These are phyloP conservation scores for Eucalyptus sideroxylon DNA, from an alignment of 345 rosid species.

Conservation along the genomic window DNA sequence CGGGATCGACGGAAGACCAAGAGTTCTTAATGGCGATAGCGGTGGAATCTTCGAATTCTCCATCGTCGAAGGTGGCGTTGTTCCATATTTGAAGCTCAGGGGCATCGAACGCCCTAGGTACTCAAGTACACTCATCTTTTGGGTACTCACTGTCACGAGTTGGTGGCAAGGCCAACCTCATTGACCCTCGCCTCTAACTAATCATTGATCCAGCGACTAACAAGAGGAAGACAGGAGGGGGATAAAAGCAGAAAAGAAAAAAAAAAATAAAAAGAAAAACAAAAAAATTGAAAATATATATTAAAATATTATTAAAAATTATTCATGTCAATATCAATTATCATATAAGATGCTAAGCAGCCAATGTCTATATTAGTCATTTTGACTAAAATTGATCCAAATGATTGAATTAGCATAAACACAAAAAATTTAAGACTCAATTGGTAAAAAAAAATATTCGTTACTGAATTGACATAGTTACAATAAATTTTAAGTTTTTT, in stretches of 20 bases:
- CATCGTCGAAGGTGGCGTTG: too few species aligned
- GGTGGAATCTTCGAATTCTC: fast-evolving
- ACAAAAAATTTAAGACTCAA: fast-evolving
- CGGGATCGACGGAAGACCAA: fast-evolving
- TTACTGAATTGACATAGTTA: fast-evolving
- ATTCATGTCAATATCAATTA: too few species aligned
- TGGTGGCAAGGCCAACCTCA: too few species aligned
- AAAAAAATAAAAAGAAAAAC: fast-evolving
- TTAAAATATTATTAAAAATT: too few species aligned
- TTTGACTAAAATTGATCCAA: fast-evolving
- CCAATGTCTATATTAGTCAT: fast-evolving
- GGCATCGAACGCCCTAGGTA: too few species aligned
- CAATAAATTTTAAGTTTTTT: too few species aligned
- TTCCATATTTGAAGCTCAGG: too few species aligned
- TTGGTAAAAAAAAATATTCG: fast-evolving
- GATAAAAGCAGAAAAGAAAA: fast-evolving
- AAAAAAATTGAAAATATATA: fast-evolving
- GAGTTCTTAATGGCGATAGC: fast-evolving
- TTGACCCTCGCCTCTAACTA: fast-evolving
- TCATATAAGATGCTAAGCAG: fast-evolving
- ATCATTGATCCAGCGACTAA: fast-evolving
- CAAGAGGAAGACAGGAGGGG: fast-evolving
- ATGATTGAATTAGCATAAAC: not conserved
- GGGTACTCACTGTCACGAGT: fast-evolving
- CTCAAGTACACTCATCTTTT: too few species aligned